Percentiles rank a stretch among this genome's conserved stretches.
phyloP scores from a whole-genome alignment of 345 rosid species.

The Mercurialis annua region DNA sequence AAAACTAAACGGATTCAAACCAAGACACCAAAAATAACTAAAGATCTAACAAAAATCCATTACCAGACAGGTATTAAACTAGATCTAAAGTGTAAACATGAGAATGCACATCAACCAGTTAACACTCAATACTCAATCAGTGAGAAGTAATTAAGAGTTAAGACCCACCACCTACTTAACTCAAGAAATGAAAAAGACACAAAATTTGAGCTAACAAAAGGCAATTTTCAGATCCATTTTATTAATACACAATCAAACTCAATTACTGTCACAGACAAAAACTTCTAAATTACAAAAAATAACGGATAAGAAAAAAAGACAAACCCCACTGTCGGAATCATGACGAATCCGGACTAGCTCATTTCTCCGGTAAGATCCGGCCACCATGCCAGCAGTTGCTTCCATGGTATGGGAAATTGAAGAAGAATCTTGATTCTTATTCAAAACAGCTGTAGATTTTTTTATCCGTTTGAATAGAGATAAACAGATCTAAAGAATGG shows the following conservation, averaged over 20 bases:
- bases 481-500: constrained; percentile 15
- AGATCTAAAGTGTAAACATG: constrained; percentile 23
- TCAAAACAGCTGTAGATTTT: neutral
- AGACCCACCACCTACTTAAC: neutral
- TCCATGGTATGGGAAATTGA: constrained; percentile 49
- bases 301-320: constrained; percentile 30
- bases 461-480: neutral
- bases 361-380: constrained; percentile 97
- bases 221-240: neutral
- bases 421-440: neutral
- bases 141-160: neutral
- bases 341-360: constrained; percentile 97
- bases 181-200: constrained; percentile 3
- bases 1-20: neutral
- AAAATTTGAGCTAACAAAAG: neutral
- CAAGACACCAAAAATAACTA: neutral
- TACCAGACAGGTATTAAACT: neutral
- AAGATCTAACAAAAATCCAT: constrained; percentile 13
- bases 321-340: constrained; percentile 94
- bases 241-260: neutral
- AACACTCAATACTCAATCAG: neutral
- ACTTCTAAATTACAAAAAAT: neutral
- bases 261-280: neutral
- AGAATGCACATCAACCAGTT: constrained; percentile 8
- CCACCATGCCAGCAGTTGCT: constrained; percentile 92